Evolutionary conservation across 108 stramenopile species (phyloP).

Genomic region (Nitzschia palea): DNA sequence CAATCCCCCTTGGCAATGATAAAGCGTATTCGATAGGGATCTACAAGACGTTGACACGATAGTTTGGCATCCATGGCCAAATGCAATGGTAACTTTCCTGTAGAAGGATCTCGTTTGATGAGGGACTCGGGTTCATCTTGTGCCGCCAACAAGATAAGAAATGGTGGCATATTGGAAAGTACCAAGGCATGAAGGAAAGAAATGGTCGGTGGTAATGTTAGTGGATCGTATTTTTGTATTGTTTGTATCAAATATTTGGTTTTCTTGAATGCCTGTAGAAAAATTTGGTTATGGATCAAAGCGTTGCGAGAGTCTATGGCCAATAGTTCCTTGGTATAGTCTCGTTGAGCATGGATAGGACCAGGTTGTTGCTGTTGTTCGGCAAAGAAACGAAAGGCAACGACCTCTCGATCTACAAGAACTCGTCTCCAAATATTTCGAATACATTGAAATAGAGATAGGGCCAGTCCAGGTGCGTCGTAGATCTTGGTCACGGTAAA

Average conservation of each 20-base stretch:
- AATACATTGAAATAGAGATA: background rate
- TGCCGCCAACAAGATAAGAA: background rate
- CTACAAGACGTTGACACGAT: background rate
- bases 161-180: background rate
- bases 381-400: background rate
- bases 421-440: background rate
- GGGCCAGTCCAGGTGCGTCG: background rate
- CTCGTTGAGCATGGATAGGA: background rate
- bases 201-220: background rate
- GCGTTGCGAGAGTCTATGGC: background rate
- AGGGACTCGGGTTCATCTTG: background rate
- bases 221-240: background rate
- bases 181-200: background rate
- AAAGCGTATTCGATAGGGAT: background rate
- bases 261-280: background rate
- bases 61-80: background rate
- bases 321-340: background rate
- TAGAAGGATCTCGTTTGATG: background rate
- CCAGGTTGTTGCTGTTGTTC: background rate
- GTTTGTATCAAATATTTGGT: background rate
- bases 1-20: background rate
- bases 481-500: background rate
- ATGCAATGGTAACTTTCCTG: background rate
- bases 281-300: background rate
- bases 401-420: background rate